Percentiles rank a stretch among this genome's conserved stretches.
Evolutionary conservation across 2,329 filamentous ascomycete species (phyloP).

Genomic region (Fusarium musae): DNA sequence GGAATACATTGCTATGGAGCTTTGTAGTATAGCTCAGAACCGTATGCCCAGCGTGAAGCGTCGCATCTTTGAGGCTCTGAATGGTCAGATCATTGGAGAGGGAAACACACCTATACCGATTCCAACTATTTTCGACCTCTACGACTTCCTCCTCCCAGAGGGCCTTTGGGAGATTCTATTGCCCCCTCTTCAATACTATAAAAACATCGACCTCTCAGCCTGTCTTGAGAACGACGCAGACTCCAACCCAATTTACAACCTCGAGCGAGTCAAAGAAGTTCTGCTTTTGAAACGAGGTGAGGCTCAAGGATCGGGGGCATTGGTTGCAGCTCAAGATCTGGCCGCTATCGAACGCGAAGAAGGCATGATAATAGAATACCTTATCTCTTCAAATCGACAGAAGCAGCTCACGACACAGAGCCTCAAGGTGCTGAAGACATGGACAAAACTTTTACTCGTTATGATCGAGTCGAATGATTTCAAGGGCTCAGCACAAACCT

Average conservation of each 20-base stretch:
- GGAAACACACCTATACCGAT: constrained; percentile 74
- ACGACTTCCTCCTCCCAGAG: constrained; percentile 80
- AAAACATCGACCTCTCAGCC: constrained; percentile 72
- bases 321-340: constrained; percentile 63
- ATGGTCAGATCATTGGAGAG: constrained; percentile 77
- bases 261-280: constrained; percentile 78
- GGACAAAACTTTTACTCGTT: constrained; percentile 85
- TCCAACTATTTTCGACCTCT: constrained; percentile 87
- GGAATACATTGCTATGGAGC: constrained; percentile 86
- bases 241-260: constrained; percentile 69
- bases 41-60: constrained; percentile 77
- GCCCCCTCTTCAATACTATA: constrained; percentile 69
- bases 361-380: constrained; percentile 67
- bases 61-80: constrained; percentile 76
- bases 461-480: constrained; percentile 87
- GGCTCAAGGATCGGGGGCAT: constrained; percentile 59
- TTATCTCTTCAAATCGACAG: constrained; percentile 72
- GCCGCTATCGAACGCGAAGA: constrained; percentile 68
- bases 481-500: constrained; percentile 74
- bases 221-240: constrained; percentile 72
- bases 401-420: constrained; percentile 67
- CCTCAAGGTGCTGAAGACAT: constrained; percentile 78
- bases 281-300: constrained; percentile 76
- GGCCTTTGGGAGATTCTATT: constrained; percentile 62
- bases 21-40: constrained; percentile 79